Base-by-base conservation (phyloP, 2,329 filamentous ascomycete genomes). In the Arthrobotrys sinensis region DNA sequence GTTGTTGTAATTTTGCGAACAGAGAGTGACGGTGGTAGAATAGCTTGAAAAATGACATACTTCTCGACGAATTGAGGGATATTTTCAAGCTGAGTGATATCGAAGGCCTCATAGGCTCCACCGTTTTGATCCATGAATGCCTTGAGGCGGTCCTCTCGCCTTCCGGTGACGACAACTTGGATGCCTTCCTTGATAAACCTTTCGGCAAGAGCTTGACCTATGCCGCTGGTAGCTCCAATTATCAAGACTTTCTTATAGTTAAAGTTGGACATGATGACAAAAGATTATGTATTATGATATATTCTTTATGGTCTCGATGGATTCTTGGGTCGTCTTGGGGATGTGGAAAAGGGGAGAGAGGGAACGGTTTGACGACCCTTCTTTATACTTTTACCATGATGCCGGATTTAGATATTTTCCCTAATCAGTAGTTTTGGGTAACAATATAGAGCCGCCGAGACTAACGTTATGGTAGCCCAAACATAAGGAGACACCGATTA, bases 221-320 rank as follows among this genome's bases (percentile, higher is more conserved):
- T 89, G 52, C 88, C 88, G 1, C 87, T 85, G 0, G 88, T 89
- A 12, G 87, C 87, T 12, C 88, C 88, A 38, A 90, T 84, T 55
- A 90, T 81, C 69, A 90, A 86, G 34, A 89, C 85, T 45, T 86
- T 86, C 63, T 88, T 88, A 83, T 89, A 89, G 5, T 84, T 85
- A 82, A 89, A 89, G 4, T 85, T 43, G 8, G 50, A 45, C 73
- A 77, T 77, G 3, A 34, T 65, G 40, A n/a, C 4, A 24, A 21
- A 24, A 34, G 3, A n/a, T 16, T 57, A 36, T 69, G 16, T 43
- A 36, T 8, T 43, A 14, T 19, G 10, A 6, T 10, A 16, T 3
- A 1, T 46, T 19, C 3, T 32, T 45, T 52, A 11, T 36, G 53
- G 43, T 53, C 24, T 3, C 11, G 24, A 46, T 40, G 12, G 1